These are phyloP conservation scores for Corrigiola litoralis DNA, from an alignment of 179 eudicot species.

Conservation along the genomic window DNA sequence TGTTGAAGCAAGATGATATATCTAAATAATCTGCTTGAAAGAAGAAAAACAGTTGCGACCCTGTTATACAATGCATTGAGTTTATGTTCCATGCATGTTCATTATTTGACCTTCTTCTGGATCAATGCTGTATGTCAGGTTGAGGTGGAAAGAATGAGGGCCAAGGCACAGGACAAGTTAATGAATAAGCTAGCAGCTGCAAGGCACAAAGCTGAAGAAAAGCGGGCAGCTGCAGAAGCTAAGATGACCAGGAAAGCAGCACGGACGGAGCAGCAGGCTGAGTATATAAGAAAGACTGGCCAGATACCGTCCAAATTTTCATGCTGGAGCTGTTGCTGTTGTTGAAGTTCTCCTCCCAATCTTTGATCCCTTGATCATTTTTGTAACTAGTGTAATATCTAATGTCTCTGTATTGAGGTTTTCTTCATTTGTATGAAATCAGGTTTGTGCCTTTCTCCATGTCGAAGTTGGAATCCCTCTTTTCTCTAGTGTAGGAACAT, in stretches of 20 bases:
- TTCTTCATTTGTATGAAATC: no score
- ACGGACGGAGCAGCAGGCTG: constrained; percentile 52
- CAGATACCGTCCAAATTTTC: constrained; percentile 43
- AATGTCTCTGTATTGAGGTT: no score
- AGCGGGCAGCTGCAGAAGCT: constrained; percentile 59
- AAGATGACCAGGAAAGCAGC: constrained; percentile 48
- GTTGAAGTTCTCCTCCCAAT: constrained; percentile 15
- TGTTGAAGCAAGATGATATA: no score
- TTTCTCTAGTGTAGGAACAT: no score
- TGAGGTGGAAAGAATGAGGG: constrained; percentile 61
- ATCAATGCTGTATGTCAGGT: constrained; percentile 27
- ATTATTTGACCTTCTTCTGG: no score
- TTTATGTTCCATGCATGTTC: not conserved
- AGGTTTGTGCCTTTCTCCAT: no score
- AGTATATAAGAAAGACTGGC: constrained; percentile 54
- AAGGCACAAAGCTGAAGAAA: constrained; percentile 58
- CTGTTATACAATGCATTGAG: no score
- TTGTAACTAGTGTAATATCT: constrained; percentile 20
- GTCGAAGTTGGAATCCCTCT: not conserved
- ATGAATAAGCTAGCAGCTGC: constrained; percentile 56
- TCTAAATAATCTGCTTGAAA: no score
- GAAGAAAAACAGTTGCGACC: no score
- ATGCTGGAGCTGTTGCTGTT: constrained; percentile 47
- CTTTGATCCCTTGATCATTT: constrained; percentile 5
- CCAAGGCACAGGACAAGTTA: constrained; percentile 52